A percentile compares a stretch with the other conserved stretches of the same genome.
These are phyloP conservation scores for Thecaphora thlaspeos DNA, from an alignment of 1,284 basidiomycete species.

Conservation along the genomic window DNA sequence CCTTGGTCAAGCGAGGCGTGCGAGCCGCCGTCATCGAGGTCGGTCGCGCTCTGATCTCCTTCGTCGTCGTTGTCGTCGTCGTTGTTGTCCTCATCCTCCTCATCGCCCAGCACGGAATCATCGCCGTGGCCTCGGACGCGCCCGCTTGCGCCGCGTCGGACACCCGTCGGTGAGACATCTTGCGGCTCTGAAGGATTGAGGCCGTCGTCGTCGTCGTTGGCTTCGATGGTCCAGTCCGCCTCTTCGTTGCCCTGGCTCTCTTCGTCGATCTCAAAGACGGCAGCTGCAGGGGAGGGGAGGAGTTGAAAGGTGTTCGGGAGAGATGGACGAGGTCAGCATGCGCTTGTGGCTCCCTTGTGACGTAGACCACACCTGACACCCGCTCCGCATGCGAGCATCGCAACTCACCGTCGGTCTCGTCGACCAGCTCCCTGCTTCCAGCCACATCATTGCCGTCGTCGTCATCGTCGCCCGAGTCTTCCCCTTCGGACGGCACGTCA, in stretches of 20 bases:
- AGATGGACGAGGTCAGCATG: no score
- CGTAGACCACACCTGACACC: neutral
- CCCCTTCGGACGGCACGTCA: constrained; percentile 13
- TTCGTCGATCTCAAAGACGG: constrained; percentile 49
- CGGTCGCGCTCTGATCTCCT: constrained; percentile 24
- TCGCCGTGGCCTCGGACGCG: constrained; percentile 21
- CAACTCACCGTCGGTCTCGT: constrained; percentile 20
- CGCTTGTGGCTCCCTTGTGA: no score
- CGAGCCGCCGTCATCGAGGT: constrained; percentile 2
- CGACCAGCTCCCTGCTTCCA: constrained; percentile 7
- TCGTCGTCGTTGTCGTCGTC: constrained; percentile 7
- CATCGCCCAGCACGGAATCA: constrained; percentile 17
- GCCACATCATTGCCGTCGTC: constrained; percentile 1
- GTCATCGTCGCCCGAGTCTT: constrained; percentile 26
- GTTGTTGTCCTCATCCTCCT: constrained; percentile 6
- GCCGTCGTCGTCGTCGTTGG: constrained; percentile 9
- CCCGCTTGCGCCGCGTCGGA: constrained; percentile 25
- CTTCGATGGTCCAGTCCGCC: constrained; percentile 3
- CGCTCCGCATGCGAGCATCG: neutral
- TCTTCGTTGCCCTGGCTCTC: constrained; percentile 18
- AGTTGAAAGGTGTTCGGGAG: neutral
- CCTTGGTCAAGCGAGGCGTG: constrained; percentile 24
- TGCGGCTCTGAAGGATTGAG: no score
- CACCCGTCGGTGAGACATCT: constrained; percentile 22
- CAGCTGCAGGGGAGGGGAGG: constrained; percentile 1